Percentiles rank a stretch among this genome's conserved stretches.
These are phyloP conservation scores for Fonsecaea nubica DNA, from an alignment of 2,329 filamentous ascomycete species.

Conservation along the genomic window DNA sequence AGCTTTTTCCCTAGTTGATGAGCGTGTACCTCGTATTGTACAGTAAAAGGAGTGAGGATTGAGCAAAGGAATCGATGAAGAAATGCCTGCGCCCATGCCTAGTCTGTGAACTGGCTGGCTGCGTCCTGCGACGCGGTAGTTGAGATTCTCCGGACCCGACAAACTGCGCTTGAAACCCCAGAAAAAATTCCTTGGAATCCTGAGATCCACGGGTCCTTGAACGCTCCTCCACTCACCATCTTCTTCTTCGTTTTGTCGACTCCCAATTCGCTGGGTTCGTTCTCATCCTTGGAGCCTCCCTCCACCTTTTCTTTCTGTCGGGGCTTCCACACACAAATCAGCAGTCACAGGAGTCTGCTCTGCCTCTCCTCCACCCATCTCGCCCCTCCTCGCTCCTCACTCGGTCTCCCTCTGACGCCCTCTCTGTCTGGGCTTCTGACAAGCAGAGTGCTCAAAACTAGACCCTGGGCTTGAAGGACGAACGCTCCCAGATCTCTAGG, in stretches of 20 bases:
- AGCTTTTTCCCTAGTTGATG: not conserved
- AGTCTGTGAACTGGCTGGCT: not conserved
- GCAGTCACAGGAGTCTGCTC: not conserved
- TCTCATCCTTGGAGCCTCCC: not conserved
- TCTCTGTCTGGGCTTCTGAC: not conserved
- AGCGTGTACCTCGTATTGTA: not conserved
- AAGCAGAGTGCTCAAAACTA: not conserved
- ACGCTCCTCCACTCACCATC: constrained; percentile 14
- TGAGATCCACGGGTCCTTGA: constrained; percentile 4
- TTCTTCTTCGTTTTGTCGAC: not conserved
- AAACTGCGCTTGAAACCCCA: constrained; percentile 4
- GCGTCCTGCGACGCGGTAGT: not conserved
- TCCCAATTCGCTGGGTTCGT: constrained; percentile 2
- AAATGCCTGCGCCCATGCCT: too few species aligned
- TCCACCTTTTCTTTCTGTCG: not conserved
- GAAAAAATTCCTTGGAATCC: constrained; percentile 12
- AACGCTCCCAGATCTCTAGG: constrained; percentile 13
- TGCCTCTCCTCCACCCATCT: constrained; percentile 4
- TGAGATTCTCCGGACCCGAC: not conserved
- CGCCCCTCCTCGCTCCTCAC: not conserved
- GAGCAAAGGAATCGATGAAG: not conserved
- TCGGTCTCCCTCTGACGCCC: constrained; percentile 1
- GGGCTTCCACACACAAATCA: not conserved
- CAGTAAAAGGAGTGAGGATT: not conserved
- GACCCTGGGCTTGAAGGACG: not conserved